Base-by-base conservation (phyloP, 2,329 filamentous ascomycete genomes). In the Trichoderma semiorbis region DNA sequence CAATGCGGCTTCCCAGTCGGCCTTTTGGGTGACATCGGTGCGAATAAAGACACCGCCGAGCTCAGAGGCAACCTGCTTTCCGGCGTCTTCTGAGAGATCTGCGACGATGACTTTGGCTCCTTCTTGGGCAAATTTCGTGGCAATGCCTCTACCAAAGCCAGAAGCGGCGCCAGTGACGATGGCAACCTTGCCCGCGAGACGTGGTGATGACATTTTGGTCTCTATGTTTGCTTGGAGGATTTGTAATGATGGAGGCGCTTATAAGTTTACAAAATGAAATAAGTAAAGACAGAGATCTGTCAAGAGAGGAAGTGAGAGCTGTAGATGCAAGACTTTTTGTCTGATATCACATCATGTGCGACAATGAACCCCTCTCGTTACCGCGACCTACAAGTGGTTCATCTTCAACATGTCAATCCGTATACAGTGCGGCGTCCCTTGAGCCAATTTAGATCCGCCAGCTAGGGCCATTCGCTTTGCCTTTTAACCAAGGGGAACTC, bases 121-220 rank as follows among this genome's bases (percentile, higher is more conserved):
- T 79, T 92, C 89, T 28, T 84, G 78, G 7, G 85, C 83, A 78
- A 91, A 91, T 69, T 87, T 87, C 69, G 84, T 81, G 0, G 86
- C 86, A 67, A 91, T 91, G 39, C 86, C 89, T 70, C 86, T 87
- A 69, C 90, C 90, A 74, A 92, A 92, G 2, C 90, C 90, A 12
- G 87, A 88, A 3, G 87, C 89, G 8, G 84, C 89, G 62, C 90
- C 88, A 72, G 81, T 84, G 72, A 84, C 78, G 72, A 85, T 81
- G 75, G 81, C 83, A 5, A 82, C 80, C 70, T 85, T 85, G 63
- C 80, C 80, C 67, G 82, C 73, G 8, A 85, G 79, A 70, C 83
- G 50, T 26, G 30, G 36, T 18, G 69, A 47, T 5, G 72, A 5
- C 72, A 73, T 73, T 64, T 63, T 21, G 21, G 3, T 50, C n/a